Evolutionary conservation across 352 stramenopile genomes (phyloP).

Genomic region (Phytophthora ohioensis): DNA sequence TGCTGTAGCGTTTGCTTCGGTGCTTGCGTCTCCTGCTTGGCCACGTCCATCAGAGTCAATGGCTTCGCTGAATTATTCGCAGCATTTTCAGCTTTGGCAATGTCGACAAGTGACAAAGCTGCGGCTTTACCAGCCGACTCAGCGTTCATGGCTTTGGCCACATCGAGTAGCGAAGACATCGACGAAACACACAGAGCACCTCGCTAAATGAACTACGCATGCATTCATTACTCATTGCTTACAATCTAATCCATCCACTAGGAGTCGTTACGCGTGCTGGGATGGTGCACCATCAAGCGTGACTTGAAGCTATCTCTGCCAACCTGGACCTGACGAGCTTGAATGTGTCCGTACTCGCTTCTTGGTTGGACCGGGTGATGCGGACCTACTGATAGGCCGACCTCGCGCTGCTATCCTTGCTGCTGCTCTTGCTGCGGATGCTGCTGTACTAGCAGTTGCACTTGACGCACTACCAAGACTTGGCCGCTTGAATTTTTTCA

Average conservation of each 20-base stretch:
- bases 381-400: conserved; percentile 31
- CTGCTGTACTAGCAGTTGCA: conserved; percentile 29
- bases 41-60: conserved; percentile 59
- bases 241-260: conserved; percentile 29
- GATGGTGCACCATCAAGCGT: conserved; percentile 26
- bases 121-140: conserved; percentile 11
- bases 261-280: conserved; percentile 37
- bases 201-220: conserved; percentile 28
- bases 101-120: conserved; percentile 44
- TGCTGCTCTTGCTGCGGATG: conserved; percentile 32
- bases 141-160: conserved; percentile 57
- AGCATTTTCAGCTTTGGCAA: conserved; percentile 44
- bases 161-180: conserved; percentile 56
- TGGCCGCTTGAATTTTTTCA: conserved; percentile 22
- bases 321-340: conserved; percentile 34
- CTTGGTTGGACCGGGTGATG: conserved; percentile 48
- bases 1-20: conserved; percentile 39
- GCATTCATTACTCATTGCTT: conserved; percentile 22
- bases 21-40: conserved; percentile 34
- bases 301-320: conserved; percentile 39
- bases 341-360: conserved; percentile 47
- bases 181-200: background rate
- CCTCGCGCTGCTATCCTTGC: conserved; percentile 31
- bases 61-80: conserved; percentile 25
- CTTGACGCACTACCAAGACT: conserved; percentile 33